Evolutionary conservation across 2,329 filamentous ascomycete genomes (phyloP).

Genomic region (Paramyrothecium sp.): DNA sequence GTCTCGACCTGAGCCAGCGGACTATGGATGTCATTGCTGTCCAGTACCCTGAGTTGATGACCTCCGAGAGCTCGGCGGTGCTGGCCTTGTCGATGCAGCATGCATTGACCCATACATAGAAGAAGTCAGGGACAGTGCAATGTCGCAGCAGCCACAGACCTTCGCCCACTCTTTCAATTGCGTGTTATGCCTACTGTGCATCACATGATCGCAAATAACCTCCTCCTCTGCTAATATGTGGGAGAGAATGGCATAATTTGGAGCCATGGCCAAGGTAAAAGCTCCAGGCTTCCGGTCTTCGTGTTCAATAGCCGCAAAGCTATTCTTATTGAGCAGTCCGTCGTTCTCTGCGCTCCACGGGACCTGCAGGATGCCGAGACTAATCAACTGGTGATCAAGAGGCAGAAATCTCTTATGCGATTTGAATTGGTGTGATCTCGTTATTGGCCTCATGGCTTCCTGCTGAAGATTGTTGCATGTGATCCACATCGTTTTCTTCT

Average conservation of each 20-base stretch:
- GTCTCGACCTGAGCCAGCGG: no score
- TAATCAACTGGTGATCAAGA: no score
- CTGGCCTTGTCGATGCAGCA: constrained; percentile 30
- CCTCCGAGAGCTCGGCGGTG: constrained; percentile 27
- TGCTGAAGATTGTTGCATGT: no score
- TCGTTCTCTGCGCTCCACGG: no score
- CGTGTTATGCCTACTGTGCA: neutral
- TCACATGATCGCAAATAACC: constrained; percentile 15
- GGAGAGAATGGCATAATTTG: constrained; percentile 23
- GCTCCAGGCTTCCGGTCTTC: constrained; percentile 14
- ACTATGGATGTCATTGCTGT: no score
- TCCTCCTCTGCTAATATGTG: constrained; percentile 22
- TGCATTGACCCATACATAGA: constrained; percentile 28
- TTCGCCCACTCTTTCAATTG: constrained; percentile 6
- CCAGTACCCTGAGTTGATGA: constrained; percentile 31
- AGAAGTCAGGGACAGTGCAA: constrained; percentile 11
- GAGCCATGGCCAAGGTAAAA: constrained; percentile 14
- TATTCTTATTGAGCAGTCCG: neutral
- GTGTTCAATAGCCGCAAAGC: constrained; percentile 23
- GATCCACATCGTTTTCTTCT: no score
- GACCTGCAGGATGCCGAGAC: no score
- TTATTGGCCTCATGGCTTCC: no score
- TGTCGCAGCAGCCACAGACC: constrained; percentile 15
- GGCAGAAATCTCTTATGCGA: no score
- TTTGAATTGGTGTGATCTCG: no score